Percentiles rank a stretch among this genome's conserved stretches.
Evolutionary conservation across 1,284 basidiomycete species (phyloP).

Genomic region (Irpex sp.): DNA sequence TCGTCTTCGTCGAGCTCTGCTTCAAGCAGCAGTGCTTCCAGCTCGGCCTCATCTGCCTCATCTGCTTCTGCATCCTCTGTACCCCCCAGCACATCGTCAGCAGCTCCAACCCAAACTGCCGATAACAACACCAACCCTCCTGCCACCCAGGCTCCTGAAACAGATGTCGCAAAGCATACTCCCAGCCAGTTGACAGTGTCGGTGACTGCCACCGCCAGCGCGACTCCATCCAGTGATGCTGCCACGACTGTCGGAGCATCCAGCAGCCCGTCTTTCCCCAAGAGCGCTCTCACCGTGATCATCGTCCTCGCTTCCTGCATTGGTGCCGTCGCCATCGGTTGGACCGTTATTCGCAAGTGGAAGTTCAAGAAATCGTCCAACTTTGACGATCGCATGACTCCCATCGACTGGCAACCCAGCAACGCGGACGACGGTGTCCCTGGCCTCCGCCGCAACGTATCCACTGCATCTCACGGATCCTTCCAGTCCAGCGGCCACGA

Average conservation of each 20-base stretch:
- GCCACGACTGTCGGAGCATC: conserved; percentile 14
- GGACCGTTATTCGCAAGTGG: conserved; percentile 91
- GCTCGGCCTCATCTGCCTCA: conserved; percentile 16
- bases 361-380: conserved; percentile 78
- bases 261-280: conserved; percentile 31
- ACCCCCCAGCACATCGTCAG: conserved; percentile 11
- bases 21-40: conserved; percentile 4
- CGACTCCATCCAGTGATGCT: conserved; percentile 16
- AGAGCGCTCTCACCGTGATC: conserved; percentile 63
- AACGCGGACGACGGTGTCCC: conserved; percentile 38
- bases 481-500: conserved; percentile 64
- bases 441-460: conserved; percentile 48
- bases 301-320: conserved; percentile 68
- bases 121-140: conserved; percentile 5
- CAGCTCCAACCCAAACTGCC: conserved; percentile 4
- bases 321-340: conserved; percentile 67
- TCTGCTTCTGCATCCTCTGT: conserved; percentile 17
- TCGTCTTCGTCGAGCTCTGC: conserved; percentile 21
- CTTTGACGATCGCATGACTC: conserved; percentile 80
- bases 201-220: conserved; percentile 11
- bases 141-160: conserved; percentile 11
- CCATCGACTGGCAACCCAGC: conserved; percentile 79
- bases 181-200: not conserved
- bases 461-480: conserved; percentile 53
- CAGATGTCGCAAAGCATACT: conserved; percentile 10